These are phyloP conservation scores for Phoma herbarum DNA, from an alignment of 2,329 filamentous ascomycete species.

Conservation along the genomic window DNA sequence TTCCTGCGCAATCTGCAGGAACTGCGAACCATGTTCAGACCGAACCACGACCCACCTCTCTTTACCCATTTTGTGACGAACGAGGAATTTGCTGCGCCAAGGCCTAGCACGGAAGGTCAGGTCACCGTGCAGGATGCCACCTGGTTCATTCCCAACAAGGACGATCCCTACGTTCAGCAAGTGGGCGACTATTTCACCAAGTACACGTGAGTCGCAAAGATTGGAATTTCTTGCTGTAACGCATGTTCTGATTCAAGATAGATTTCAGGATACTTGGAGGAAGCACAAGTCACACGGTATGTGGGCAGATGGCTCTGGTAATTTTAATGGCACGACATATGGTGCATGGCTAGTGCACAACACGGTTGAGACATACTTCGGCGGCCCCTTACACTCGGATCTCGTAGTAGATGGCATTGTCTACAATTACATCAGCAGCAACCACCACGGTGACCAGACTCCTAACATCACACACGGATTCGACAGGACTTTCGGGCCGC, in stretches of 20 bases:
- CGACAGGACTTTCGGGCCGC: slow-evolving; percentile 63
- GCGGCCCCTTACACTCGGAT: slow-evolving; percentile 68
- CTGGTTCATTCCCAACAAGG: slow-evolving; percentile 63
- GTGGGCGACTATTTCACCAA: slow-evolving; percentile 72
- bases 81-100: slow-evolving; percentile 62
- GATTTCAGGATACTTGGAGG: slow-evolving; percentile 65
- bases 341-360: slow-evolving; percentile 72
- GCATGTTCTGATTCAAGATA: not conserved
- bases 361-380: slow-evolving; percentile 68
- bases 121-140: slow-evolving; percentile 69
- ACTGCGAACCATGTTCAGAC: slow-evolving; percentile 66
- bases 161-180: slow-evolving; percentile 63
- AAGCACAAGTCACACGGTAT: slow-evolving; percentile 65
- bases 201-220: slow-evolving; percentile 57
- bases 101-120: slow-evolving; percentile 57
- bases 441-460: slow-evolving; percentile 69
- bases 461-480: slow-evolving; percentile 67
- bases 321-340: slow-evolving; percentile 61
- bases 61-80: slow-evolving; percentile 64
- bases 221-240: not conserved
- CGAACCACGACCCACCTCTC: slow-evolving; percentile 57
- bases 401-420: slow-evolving; percentile 70
- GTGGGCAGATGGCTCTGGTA: slow-evolving; percentile 61
- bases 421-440: slow-evolving; percentile 67
- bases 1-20: slow-evolving; percentile 66